Conservation (phyloP, 306 rosid species). For the Cyamopsis tetragonoloba region DNA sequence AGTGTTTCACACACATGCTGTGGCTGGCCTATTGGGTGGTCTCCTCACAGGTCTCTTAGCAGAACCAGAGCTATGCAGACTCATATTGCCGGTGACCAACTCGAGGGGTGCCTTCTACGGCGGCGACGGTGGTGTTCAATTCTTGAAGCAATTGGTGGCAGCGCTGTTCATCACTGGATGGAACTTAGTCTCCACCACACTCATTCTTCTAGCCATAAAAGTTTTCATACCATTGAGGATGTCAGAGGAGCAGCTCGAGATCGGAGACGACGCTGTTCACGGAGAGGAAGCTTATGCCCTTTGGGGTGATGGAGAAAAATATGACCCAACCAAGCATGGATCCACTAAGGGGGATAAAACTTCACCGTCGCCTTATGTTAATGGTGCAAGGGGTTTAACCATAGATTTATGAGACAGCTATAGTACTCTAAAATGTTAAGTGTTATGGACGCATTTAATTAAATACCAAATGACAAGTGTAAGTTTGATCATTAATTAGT, state of each 20-base stretch:
- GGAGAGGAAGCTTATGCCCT: slow-evolving; percentile 29
- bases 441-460: neutral
- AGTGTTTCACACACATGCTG: slow-evolving; percentile 26
- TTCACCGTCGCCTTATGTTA: neutral
- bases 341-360: neutral
- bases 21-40: slow-evolving; percentile 25
- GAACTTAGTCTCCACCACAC: slow-evolving; percentile 26
- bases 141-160: slow-evolving; percentile 18
- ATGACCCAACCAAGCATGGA: slow-evolving; percentile 20
- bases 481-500: neutral
- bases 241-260: slow-evolving; percentile 12
- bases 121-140: neutral
- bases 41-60: slow-evolving; percentile 24
- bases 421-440: neutral
- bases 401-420: neutral
- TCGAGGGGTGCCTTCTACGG: slow-evolving; percentile 27
- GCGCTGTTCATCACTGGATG: slow-evolving; percentile 12
- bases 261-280: slow-evolving; percentile 13
- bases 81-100: slow-evolving; percentile 13
- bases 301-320: slow-evolving; percentile 26
- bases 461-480: neutral
- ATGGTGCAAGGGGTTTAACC: slow-evolving; percentile 13
- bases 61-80: slow-evolving; percentile 24
- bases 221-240: slow-evolving; percentile 23
- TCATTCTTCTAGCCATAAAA: slow-evolving; percentile 18